Base-by-base conservation (phyloP, 139 green algal genomes). In the Mesostigma viride region DNA sequence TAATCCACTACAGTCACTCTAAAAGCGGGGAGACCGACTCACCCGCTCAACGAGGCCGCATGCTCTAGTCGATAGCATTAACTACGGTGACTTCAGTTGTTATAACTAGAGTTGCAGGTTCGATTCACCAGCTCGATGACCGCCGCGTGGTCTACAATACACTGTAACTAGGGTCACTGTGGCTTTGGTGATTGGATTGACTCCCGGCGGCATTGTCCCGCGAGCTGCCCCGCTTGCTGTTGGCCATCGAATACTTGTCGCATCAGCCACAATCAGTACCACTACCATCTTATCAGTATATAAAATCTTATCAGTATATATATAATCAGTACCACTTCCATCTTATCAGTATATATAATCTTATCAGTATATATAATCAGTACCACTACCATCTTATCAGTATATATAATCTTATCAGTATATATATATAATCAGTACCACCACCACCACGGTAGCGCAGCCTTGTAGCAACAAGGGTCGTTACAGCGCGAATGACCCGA, bases 61-160 rank as follows among this genome's bases (percentile, higher is more conserved):
- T n/a, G n/a, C n/a, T n/a, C n/a, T n/a, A n/a, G n/a, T n/a, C n/a
- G n/a, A n/a, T n/a, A n/a, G n/a, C n/a, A n/a, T n/a, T n/a, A n/a
- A n/a, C n/a, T n/a, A n/a, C n/a, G n/a, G n/a, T n/a, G n/a, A n/a
- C n/a, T n/a, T n/a, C n/a, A n/a, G 28, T 2, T n/a, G 30, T 20
- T 32, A 5, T 22, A 4, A n/a, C 24, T 4, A 31, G 20, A 17
- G 44, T 32, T 5, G 6, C 28, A 14, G 17, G 14, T 24, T 17
- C 32, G 31, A 14, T 34, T 59, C 67, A 74, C 31, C 24, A 67
- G 47, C 35, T 20, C 56, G 2, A 53, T 32, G 14, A 69, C 20
- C 17, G n/a, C n/a, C n/a, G n/a, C n/a, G n/a, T n/a, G n/a, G n/a
- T n/a, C n/a, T n/a, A n/a, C n/a, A n/a, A n/a, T n/a, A n/a, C n/a